phyloP scores from a whole-genome alignment of 495 filamentous ascomycete species.

The Eremomyces bilateralis region DNA sequence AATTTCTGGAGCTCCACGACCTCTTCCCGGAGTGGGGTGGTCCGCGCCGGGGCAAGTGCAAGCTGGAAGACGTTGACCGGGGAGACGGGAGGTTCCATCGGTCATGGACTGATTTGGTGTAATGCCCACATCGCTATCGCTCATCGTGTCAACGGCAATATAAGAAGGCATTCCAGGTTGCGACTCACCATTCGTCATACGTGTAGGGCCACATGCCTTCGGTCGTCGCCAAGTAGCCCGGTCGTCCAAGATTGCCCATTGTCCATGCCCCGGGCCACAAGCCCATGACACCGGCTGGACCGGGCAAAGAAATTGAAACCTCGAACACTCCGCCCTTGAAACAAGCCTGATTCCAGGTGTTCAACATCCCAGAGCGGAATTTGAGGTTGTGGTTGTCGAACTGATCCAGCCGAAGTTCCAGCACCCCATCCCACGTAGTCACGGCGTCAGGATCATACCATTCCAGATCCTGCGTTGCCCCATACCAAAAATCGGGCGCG shows the following conservation, averaged over 20 bases:
- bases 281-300: conserved; percentile 11
- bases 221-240: conserved; percentile 16
- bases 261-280: conserved; percentile 19
- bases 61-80: conserved; percentile 16
- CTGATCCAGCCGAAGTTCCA: conserved; percentile 14
- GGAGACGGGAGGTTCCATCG: conserved; percentile 11
- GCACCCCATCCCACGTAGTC: conserved; percentile 13
- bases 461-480: conserved; percentile 15
- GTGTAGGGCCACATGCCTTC: conserved; percentile 19
- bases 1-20: conserved; percentile 16
- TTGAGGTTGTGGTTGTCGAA: conserved; percentile 14
- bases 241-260: conserved; percentile 19
- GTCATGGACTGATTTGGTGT: conserved; percentile 16
- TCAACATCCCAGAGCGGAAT: conserved; percentile 18
- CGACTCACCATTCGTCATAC: conserved; percentile 15
- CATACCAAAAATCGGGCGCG: conserved; percentile 17
- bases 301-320: conserved; percentile 15
- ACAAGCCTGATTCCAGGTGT: conserved; percentile 17
- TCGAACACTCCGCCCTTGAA: conserved; percentile 17
- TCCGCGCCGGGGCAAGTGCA: conserved; percentile 16
- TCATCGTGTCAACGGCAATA: no score
- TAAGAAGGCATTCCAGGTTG: no score
- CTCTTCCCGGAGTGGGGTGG: conserved; percentile 15
- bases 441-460: conserved; percentile 19
- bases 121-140: conserved; percentile 17